Base-by-base conservation (phyloP, 1,284 basidiomycete genomes). In the Irpex sp. region DNA sequence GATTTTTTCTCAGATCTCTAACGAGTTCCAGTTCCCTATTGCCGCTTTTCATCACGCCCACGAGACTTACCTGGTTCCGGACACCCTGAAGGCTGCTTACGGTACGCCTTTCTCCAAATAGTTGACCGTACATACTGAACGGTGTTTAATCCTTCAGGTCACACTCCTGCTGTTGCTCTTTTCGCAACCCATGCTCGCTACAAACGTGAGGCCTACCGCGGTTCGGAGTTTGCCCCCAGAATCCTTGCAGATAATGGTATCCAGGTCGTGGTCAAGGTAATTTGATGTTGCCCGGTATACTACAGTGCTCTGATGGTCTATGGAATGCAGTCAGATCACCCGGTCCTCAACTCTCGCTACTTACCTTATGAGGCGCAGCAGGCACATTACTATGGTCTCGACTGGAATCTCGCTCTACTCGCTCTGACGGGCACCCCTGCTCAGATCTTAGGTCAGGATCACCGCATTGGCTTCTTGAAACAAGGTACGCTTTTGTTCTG, bases 31-130 rank as follows among this genome's bases (percentile, higher is more conserved):
- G 70, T 94, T 94, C 76, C 83, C 87, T 4, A 83, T 94, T 61
- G 88, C 92, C 1, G 87, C 89, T 1, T 91, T 96, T 75, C 94
- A 96, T 74, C 94, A 96, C 71, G 93, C 94, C 0, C 87, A 88
- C 68, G 92, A 94, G 73, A 87, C 94, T 0, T 96, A 93, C 72
- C 85, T 96, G 21, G 89, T 94, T n/a, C 92, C 93, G 0, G 86
- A 88, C 49, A 76, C 93, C 2, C 79, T 97, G 57, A 94, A 93
- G 73, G 78, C 82, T 69, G 83, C 89, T 7, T 94, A 88, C 59
- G 76, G 73, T 73, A 4, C 36, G 7, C n/a, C 36, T 8, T 59
- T 84, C 40, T 36, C 89, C 15, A 8, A 36, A 17, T 57, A 84
- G 87, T 2, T 82, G 83, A 65, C 85, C 80, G 81, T 69, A 59